phyloP scores from a whole-genome alignment of 73 alveolate species.

The Uronychia setigera region DNA sequence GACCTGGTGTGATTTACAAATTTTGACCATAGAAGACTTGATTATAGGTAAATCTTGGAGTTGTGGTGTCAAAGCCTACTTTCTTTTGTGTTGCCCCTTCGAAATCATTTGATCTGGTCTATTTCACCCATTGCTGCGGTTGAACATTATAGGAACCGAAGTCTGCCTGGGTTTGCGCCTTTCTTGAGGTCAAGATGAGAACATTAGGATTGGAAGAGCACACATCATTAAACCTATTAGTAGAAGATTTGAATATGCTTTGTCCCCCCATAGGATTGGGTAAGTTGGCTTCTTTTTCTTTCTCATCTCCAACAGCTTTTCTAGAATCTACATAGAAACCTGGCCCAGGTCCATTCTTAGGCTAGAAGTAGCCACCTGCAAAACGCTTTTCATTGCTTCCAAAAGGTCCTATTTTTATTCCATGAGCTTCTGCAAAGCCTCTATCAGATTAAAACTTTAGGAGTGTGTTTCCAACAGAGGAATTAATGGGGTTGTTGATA shows the following conservation, averaged over 20 bases:
- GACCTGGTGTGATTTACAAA: constrained; percentile 62
- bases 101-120: constrained; percentile 15
- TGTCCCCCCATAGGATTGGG: neutral
- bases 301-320: neutral
- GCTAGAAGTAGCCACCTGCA: neutral
- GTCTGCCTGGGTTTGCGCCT: constrained; percentile 1
- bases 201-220: constrained; percentile 44
- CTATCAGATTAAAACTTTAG: constrained; percentile 8
- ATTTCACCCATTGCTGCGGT: constrained; percentile 17
- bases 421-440: constrained; percentile 37
- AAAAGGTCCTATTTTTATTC: constrained; percentile 39
- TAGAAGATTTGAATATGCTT: constrained; percentile 51
- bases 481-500: constrained; percentile 38
- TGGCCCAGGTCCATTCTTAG: constrained; percentile 48
- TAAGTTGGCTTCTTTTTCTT: neutral
- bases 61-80: constrained; percentile 54
- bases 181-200: constrained; percentile 35
- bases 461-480: constrained; percentile 24
- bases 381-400: constrained; percentile 40
- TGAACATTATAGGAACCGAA: constrained; percentile 15
- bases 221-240: constrained; percentile 48
- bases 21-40: constrained; percentile 56
- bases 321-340: constrained; percentile 15
- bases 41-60: constrained; percentile 58
- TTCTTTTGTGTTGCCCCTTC: constrained; percentile 30